These are phyloP conservation scores for Macadamia tetraphylla DNA, from an alignment of 164 flowering plant species.

Conservation along the genomic window DNA sequence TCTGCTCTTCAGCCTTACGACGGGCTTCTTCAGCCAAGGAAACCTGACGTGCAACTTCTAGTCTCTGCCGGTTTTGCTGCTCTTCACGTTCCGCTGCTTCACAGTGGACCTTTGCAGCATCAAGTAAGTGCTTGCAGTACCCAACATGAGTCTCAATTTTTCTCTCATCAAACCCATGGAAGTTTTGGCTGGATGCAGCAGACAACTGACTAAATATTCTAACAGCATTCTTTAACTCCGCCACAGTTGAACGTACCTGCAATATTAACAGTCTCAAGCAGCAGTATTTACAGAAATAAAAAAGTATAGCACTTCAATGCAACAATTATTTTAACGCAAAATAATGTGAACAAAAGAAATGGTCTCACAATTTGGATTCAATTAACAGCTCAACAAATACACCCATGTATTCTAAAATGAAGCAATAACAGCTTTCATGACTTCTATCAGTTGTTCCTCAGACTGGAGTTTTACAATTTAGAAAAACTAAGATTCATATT, in stretches of 20 bases:
- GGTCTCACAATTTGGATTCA: no score
- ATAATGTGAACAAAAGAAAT: no score
- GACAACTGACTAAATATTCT: constrained; percentile 83
- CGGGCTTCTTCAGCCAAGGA: constrained; percentile 87
- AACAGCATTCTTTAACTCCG: constrained; percentile 91
- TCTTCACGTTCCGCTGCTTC: constrained; percentile 95
- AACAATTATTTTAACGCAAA: no score
- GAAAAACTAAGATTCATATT: no score
- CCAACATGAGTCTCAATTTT: constrained; percentile 94
- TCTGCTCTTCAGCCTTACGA: constrained; percentile 88
- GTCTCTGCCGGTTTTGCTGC: constrained; percentile 68
- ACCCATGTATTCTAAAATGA: no score
- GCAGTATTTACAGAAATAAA: background rate
- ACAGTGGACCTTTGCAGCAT: constrained; percentile 84
- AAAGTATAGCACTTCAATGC: background rate
- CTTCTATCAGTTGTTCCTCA: no score
- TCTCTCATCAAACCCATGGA: constrained; percentile 95
- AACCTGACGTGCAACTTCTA: constrained; percentile 82
- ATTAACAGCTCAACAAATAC: no score
- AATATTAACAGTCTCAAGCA: constrained; percentile 8
- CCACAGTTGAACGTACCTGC: constrained; percentile 80
- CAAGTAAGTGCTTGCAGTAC: constrained; percentile 89
- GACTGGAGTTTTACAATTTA: no score
- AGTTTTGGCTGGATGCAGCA: constrained; percentile 71
- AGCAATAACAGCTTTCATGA: no score